phyloP scores from a whole-genome alignment of 2,329 filamentous ascomycete species.

The Aurifilum marmelostoma region DNA sequence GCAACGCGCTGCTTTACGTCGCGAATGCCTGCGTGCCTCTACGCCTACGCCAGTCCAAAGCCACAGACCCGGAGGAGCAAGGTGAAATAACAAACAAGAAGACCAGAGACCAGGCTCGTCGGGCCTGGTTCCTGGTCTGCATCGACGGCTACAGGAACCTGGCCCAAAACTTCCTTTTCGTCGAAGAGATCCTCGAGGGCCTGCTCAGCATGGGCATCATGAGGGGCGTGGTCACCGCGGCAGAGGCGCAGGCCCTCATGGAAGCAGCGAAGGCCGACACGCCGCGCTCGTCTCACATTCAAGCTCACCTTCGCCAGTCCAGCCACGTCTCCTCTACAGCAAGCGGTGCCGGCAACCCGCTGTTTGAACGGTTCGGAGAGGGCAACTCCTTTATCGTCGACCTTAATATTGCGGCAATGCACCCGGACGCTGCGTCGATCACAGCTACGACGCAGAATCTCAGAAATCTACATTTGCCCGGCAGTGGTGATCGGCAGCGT shows the following conservation, averaged over 20 bases:
- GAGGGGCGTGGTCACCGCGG: conserved; percentile 24
- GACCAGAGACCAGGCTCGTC: conserved; percentile 28
- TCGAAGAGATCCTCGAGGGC: conserved; percentile 33
- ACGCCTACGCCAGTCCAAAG: background rate
- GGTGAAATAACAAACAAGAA: conserved; percentile 12
- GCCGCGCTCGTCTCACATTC: background rate
- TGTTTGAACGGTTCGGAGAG: background rate
- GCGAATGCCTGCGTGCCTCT: conserved; percentile 33
- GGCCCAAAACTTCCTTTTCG: conserved; percentile 33
- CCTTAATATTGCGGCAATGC: conserved; percentile 19
- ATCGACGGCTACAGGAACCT: conserved; percentile 35
- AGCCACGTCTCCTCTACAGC: background rate
- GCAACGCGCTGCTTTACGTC: conserved; percentile 37
- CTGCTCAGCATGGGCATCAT: conserved; percentile 35
- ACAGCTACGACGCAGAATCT: conserved; percentile 8
- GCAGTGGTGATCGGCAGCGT: background rate
- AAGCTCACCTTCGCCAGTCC: background rate
- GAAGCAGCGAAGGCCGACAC: background rate
- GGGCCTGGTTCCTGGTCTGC: conserved; percentile 37
- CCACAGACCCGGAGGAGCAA: background rate
- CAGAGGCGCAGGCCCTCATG: conserved; percentile 27
- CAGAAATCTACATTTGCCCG: conserved; percentile 7
- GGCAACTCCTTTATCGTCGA: conserved; percentile 20
- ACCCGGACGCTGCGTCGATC: conserved; percentile 17
- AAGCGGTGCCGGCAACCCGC: background rate